Evolutionary conservation across 192 early-diverging fungal species (phyloP).

Genomic region (Podila horticola): DNA sequence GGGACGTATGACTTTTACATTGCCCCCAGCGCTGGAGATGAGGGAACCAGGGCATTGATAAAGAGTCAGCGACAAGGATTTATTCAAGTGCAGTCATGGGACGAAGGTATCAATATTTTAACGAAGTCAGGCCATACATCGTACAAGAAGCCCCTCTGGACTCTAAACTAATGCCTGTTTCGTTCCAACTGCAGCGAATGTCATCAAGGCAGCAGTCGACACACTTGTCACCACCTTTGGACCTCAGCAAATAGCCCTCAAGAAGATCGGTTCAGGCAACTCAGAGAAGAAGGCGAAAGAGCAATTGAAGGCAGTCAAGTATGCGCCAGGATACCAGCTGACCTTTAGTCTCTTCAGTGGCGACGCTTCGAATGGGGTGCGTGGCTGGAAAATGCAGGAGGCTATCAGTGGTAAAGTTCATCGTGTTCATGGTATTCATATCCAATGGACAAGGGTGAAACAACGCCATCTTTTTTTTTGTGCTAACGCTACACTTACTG

Average conservation of each 20-base stretch:
- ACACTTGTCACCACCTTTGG: constrained; percentile 36
- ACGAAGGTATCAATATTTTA: constrained; percentile 20
- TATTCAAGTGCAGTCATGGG: constrained; percentile 46
- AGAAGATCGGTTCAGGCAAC: constrained; percentile 17
- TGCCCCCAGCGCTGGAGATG: constrained; percentile 6
- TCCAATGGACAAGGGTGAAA: no score
- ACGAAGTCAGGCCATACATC: neutral
- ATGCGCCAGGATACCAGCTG: constrained; percentile 84
- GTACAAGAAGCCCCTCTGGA: neutral
- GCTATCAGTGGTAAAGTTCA: constrained; percentile 66
- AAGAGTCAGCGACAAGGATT: constrained; percentile 51
- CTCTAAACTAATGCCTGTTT: neutral
- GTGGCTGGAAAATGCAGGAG: constrained; percentile 87
- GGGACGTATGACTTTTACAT: constrained; percentile 57
- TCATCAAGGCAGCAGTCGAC: constrained; percentile 33
- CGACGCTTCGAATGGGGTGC: constrained; percentile 71
- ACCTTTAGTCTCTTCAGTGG: constrained; percentile 90
- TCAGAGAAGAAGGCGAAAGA: constrained; percentile 47
- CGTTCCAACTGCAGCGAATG: constrained; percentile 20
- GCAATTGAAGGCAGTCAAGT: constrained; percentile 83
- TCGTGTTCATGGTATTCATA: neutral
- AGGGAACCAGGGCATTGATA: constrained; percentile 11
- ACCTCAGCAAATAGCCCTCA: constrained; percentile 29
- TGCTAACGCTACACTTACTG: no score
- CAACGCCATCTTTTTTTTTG: no score